These are phyloP conservation scores for Termitomyces sp. DNA, from an alignment of 768 basidiomycete species.

Conservation along the genomic window DNA sequence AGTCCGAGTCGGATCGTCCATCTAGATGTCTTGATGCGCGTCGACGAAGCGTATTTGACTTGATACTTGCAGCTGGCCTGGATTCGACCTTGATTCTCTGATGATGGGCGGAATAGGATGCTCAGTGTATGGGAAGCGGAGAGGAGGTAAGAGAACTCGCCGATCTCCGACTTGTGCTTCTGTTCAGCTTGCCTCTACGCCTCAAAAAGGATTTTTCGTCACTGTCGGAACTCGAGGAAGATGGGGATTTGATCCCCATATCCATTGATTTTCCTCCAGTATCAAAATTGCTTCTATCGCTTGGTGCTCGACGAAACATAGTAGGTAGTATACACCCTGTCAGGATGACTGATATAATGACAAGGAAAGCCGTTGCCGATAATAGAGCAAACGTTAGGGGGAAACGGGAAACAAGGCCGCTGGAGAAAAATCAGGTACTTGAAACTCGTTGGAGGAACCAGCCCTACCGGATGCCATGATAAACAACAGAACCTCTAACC, in stretches of 20 bases:
- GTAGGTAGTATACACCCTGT: conserved; percentile 53
- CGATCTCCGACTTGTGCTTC: conserved; percentile 22
- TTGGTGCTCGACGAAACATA: conserved; percentile 24
- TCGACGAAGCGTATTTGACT: conserved; percentile 38
- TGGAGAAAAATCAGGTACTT: conserved; percentile 25
- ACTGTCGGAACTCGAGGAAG: conserved; percentile 18
- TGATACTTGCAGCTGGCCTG: conserved; percentile 26
- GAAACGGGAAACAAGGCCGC: conserved; percentile 69
- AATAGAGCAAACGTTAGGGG: conserved; percentile 55
- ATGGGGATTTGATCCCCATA: neutral
- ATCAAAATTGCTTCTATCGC: conserved; percentile 12
- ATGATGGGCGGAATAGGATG: neutral
- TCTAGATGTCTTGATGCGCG: conserved; percentile 44
- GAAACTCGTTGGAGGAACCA: neutral
- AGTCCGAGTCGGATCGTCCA: conserved; percentile 28
- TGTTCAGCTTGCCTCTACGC: conserved; percentile 25
- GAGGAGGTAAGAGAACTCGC: conserved; percentile 17
- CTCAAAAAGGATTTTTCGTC: conserved; percentile 19
- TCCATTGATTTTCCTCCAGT: conserved; percentile 1
- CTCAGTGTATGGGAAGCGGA: neutral
- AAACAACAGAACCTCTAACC: conserved; percentile 60
- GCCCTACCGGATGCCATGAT: conserved; percentile 65
- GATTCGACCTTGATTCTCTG: conserved; percentile 32
- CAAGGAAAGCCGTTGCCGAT: conserved; percentile 45
- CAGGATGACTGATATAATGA: conserved; percentile 45